Percentiles rank a stretch among this genome's conserved stretches.
phyloP scores from a whole-genome alignment of 805 yeast species.

The Pichia occidentalis region DNA sequence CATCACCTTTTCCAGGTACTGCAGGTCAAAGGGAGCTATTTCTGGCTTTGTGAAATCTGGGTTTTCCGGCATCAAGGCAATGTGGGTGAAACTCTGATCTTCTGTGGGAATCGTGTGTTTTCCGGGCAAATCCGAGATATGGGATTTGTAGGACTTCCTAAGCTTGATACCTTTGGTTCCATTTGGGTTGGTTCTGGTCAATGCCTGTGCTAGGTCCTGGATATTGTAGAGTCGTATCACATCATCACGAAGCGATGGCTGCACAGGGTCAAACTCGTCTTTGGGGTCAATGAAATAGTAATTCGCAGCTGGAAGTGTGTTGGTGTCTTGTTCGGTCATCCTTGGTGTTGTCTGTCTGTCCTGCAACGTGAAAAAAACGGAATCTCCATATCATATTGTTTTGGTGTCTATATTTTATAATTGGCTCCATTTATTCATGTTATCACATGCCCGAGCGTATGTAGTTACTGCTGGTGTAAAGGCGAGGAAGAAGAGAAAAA shows the following conservation, averaged over 20 bases:
- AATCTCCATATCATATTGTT: no score
- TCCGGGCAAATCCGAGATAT: constrained; percentile 80
- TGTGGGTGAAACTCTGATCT: constrained; percentile 33
- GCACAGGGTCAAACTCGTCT: constrained; percentile 35
- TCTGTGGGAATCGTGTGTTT: constrained; percentile 57
- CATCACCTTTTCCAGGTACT: constrained; percentile 43
- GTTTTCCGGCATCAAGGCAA: constrained; percentile 35
- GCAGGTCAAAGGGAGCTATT: constrained; percentile 44
- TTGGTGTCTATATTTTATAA: no score
- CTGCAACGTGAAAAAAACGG: no score
- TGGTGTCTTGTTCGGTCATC: neutral
- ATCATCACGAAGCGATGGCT: constrained; percentile 70
- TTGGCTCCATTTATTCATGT: no score
- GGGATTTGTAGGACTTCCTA: constrained; percentile 92
- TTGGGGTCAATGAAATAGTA: constrained; percentile 29
- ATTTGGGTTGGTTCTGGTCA: constrained; percentile 81
- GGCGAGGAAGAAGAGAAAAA: no score
- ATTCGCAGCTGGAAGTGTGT: constrained; percentile 4
- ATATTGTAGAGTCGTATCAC: constrained; percentile 64
- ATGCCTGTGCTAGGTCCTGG: constrained; percentile 61
- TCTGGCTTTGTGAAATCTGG: constrained; percentile 32
- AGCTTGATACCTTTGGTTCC: constrained; percentile 90
- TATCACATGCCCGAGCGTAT: no score
- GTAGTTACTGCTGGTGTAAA: no score
- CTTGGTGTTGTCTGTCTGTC: no score